Base-by-base conservation (phyloP, 1,284 basidiomycete species). In the Ceratobasidium sp. region DNA sequence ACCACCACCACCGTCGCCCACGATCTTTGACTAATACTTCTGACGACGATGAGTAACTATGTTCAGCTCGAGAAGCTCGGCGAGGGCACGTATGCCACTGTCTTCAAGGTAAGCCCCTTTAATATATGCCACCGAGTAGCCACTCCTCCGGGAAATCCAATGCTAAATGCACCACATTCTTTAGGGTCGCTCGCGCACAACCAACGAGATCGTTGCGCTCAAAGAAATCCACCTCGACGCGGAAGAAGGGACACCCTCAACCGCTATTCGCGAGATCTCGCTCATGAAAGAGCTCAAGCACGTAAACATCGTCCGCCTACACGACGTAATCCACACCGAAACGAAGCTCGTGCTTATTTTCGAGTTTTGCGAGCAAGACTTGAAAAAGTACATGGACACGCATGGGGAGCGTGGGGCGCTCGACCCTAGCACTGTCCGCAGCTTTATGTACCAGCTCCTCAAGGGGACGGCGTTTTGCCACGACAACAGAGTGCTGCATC, bases 351-450 rank as follows among this genome's bases (percentile, higher is more conserved):
- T 98, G 78, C 94, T 99, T 75, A 98, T 99, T 75, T 98, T 99
- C 81, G 98, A 99, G 82, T 99, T 91, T 81, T 98, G 98, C 83
- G 98, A 99, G 80, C 93, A 96, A 81, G 98, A 99, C 82, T 86
- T 99, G 72, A 99, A 99, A 83, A 96, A 96, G 81, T 99, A 98
- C 83, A 99, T 99, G 98, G 98, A 99, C 82, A 91, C 95, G 43
- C 92, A 98, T 77, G 98, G 98, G 64, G 95, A 98, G 76, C 91
- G 95, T 73, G 96, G 97, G 73, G 96, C 98, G 11, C 88, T 99
- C 52, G 95, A 97, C 73, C 93, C 95, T 0, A 87, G 88, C 73
- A 96, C 94, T n/a, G 96, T 98, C 76, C 91, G 95, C 76, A 96
- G 91, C 79, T 98, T 98, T 83, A 96, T 95, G 94, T 98, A 93